These are phyloP conservation scores for Penicillium fimorum DNA, from an alignment of 495 filamentous ascomycete genomes.

Conservation along the genomic window DNA sequence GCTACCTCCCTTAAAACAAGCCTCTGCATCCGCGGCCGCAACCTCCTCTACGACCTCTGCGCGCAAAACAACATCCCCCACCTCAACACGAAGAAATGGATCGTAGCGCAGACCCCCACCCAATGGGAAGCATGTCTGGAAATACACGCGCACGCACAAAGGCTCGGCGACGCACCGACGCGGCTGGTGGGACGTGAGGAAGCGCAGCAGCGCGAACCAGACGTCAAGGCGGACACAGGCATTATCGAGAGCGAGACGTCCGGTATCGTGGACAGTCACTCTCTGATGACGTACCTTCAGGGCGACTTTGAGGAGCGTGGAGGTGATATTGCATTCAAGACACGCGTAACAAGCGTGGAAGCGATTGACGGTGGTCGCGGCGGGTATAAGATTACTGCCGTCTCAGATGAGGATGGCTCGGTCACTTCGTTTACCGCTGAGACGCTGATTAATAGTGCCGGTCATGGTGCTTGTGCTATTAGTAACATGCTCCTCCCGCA, in stretches of 20 bases:
- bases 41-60: constrained; percentile 80
- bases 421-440: constrained; percentile 64
- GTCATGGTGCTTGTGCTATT: constrained; percentile 70
- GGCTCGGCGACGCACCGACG: constrained; percentile 66
- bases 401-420: constrained; percentile 36
- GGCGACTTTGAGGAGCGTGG: constrained; percentile 74
- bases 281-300: constrained; percentile 75
- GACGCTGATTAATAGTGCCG: constrained; percentile 81
- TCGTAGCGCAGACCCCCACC: constrained; percentile 76
- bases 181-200: constrained; percentile 62
- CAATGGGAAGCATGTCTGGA: constrained; percentile 66
- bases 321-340: constrained; percentile 67
- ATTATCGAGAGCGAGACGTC: constrained; percentile 80
- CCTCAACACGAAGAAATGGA: constrained; percentile 84
- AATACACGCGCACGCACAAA: constrained; percentile 63
- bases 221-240: constrained; percentile 65
- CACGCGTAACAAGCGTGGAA: constrained; percentile 58
- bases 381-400: constrained; percentile 58
- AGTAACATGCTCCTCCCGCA: constrained; percentile 78
- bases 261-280: constrained; percentile 87
- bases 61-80: constrained; percentile 62
- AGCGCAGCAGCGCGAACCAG: constrained; percentile 66
- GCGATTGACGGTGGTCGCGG: constrained; percentile 43
- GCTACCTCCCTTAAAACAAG: constrained; percentile 70
- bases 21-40: constrained; percentile 74